Percentiles rank a stretch among this genome's conserved stretches.
Conservation (phyloP, 768 basidiomycete species). For the Suillus fuscotomentosus region DNA sequence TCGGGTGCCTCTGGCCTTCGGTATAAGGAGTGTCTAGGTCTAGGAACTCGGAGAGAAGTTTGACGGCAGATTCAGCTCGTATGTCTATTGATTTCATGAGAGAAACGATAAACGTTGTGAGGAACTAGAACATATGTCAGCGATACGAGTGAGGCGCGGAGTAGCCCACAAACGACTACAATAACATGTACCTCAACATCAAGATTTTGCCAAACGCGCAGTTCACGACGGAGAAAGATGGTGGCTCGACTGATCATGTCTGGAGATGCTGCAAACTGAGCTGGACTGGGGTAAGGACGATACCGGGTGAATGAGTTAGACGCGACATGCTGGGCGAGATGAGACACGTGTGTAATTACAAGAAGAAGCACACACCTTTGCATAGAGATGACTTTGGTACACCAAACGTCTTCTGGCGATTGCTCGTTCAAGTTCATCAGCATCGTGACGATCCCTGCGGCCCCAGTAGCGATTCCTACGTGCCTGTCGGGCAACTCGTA, state of each 20-base stretch:
- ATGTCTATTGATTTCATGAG: constrained; percentile 93
- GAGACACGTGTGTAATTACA: background rate
- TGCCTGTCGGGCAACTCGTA: constrained; percentile 27
- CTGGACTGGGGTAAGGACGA: constrained; percentile 85
- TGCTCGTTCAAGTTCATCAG: constrained; percentile 73
- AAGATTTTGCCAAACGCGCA: constrained; percentile 84
- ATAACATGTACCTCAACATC: constrained; percentile 74
- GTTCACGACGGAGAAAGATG: constrained; percentile 78
- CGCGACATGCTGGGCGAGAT: constrained; percentile 72
- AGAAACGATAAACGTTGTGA: constrained; percentile 85
- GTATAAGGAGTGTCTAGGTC: constrained; percentile 67
- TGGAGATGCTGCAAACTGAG: constrained; percentile 76
- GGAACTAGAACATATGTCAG: constrained; percentile 54
- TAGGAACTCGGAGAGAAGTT: constrained; percentile 82
- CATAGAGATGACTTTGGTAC: constrained; percentile 77
- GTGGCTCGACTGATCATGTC: constrained; percentile 77
- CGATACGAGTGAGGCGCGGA: constrained; percentile 10
- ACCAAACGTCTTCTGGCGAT: constrained; percentile 76
- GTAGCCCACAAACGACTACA: constrained; percentile 2
- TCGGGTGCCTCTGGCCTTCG: constrained; percentile 55
- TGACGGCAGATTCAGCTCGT: constrained; percentile 84
- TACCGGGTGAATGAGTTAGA: constrained; percentile 85
- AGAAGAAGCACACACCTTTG: constrained; percentile 58
- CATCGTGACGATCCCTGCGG: constrained; percentile 48
- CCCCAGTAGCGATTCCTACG: constrained; percentile 56